Conservation (phyloP, 208 protist species). For the Trichomonas tenax region DNA sequence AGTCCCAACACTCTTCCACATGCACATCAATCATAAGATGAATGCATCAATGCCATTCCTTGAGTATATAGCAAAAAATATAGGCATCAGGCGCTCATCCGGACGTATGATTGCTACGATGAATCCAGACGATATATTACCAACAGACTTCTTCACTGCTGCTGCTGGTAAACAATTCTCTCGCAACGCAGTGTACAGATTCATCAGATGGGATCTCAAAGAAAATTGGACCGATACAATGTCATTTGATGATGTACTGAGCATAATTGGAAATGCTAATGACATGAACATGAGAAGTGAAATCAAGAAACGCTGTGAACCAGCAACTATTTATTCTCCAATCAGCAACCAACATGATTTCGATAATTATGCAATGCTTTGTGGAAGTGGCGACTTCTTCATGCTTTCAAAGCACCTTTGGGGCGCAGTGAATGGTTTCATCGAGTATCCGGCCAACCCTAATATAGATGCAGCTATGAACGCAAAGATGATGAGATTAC, state of each 20-base stretch:
- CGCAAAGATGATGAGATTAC: neutral
- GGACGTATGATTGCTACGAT: neutral
- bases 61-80: constrained; percentile 1
- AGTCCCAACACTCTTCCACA: neutral
- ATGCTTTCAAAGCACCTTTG: neutral
- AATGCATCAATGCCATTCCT: neutral
- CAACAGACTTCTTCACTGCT: neutral
- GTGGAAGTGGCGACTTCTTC: neutral
- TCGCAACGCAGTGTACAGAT: neutral
- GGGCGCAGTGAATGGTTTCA: neutral
- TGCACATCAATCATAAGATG: neutral
- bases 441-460: neutral
- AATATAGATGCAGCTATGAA: neutral
- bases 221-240: neutral
- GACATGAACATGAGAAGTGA: too few species aligned
- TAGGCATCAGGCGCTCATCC: neutral
- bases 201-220: neutral
- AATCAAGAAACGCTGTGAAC: neutral
- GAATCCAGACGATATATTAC: neutral
- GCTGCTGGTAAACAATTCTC: neutral
- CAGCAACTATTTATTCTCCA: too few species aligned
- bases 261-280: too few species aligned
- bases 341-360: neutral
- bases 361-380: neutral
- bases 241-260: neutral